Conservation (phyloP, 805 yeast species). For the Saccharomycopsis schoenii region DNA sequence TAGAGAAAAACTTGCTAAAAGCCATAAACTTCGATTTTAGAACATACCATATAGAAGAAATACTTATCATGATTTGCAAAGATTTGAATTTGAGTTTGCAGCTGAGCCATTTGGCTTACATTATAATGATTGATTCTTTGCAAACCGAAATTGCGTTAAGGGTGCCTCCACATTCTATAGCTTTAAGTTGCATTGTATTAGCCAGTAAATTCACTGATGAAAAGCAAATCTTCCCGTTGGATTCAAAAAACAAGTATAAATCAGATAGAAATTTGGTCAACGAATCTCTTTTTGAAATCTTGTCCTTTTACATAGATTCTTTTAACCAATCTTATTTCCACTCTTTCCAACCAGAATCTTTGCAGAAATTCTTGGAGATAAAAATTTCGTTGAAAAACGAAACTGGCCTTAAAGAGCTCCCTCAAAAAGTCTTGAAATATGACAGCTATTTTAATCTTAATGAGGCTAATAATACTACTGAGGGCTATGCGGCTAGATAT, state of each 20-base stretch:
- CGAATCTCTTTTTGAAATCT: slow-evolving; percentile 45
- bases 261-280: slow-evolving; percentile 28
- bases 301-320: slow-evolving; percentile 53
- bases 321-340: slow-evolving; percentile 42
- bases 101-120: slow-evolving; percentile 54
- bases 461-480: slow-evolving; percentile 29
- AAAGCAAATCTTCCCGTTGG: slow-evolving; percentile 23
- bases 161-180: slow-evolving; percentile 67
- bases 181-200: slow-evolving; percentile 56
- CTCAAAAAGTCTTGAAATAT: slow-evolving; percentile 25
- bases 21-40: slow-evolving; percentile 74
- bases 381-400: slow-evolving; percentile 38
- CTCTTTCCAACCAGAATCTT: slow-evolving; percentile 27
- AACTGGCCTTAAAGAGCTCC: slow-evolving; percentile 23
- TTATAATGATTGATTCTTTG: slow-evolving; percentile 63
- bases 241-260: slow-evolving; percentile 23
- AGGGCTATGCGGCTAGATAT: slow-evolving; percentile 37
- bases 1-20: slow-evolving; percentile 70
- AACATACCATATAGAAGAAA: slow-evolving; percentile 54
- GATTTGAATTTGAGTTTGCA: slow-evolving; percentile 36
- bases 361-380: slow-evolving; percentile 30
- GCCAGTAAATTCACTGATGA: slow-evolving; percentile 39
- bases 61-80: slow-evolving; percentile 52
- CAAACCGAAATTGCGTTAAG: slow-evolving; percentile 59
- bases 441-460: slow-evolving; percentile 37